Percentiles rank a stretch among this genome's conserved stretches.
Conservation (phyloP, 2,329 filamentous ascomycete species). For the Thelonectria rubi region DNA sequence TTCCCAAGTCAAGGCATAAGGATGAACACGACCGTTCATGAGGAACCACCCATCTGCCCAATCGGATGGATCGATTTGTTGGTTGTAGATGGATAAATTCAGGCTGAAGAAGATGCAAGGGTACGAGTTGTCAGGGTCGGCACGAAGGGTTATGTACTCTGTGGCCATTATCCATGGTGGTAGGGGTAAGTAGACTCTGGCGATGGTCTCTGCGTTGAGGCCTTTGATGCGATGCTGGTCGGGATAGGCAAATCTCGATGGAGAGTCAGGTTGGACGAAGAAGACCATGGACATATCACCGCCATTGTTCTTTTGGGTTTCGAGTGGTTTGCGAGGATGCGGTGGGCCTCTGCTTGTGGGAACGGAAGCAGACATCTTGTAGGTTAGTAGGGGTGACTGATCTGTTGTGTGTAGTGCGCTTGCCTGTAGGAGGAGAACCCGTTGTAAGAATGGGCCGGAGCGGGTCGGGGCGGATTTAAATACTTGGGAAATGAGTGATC, state of each 20-base stretch:
- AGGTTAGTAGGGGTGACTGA: too few relatives aligned
- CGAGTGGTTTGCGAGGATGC: too few relatives aligned
- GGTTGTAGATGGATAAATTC: neutral
- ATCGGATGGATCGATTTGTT: neutral
- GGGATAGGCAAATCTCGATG: neutral
- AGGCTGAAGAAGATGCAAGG: conserved; percentile 1
- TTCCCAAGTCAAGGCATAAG: too few relatives aligned
- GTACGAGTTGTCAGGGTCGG: neutral
- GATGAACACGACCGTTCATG: too few relatives aligned
- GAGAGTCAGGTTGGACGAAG: neutral
- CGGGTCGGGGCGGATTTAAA: too few relatives aligned
- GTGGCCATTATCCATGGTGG: neutral
- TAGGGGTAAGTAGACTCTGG: neutral
- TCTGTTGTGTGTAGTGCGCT: too few relatives aligned
- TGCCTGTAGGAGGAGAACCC: too few relatives aligned
- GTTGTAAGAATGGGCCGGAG: too few relatives aligned
- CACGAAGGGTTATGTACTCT: neutral
- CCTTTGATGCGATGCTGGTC: neutral
- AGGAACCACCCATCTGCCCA: too few relatives aligned
- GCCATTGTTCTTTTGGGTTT: neutral
- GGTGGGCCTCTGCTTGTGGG: too few relatives aligned
- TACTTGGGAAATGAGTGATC: too few relatives aligned
- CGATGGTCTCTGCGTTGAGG: neutral
- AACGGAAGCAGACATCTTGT: too few relatives aligned
- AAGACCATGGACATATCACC: conserved; percentile 2